Conservation (phyloP, 306 rosid species). For the Chamaecrista fasciculata region DNA sequence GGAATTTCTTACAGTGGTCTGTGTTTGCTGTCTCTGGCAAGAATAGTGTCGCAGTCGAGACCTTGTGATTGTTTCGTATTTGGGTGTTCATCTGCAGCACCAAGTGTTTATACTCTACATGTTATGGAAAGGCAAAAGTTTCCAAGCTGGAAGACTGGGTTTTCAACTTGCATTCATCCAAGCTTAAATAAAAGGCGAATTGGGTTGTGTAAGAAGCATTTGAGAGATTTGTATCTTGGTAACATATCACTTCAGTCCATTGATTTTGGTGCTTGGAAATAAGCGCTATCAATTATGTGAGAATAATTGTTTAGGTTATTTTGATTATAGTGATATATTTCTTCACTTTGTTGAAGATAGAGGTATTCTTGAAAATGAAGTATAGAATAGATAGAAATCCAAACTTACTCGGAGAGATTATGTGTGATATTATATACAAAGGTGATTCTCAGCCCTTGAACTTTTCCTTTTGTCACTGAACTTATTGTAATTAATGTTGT, state of each 20-base stretch:
- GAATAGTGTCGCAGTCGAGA: constrained; percentile 72
- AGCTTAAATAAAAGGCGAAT: constrained; percentile 71
- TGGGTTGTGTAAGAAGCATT: constrained; percentile 77
- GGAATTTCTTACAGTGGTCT: constrained; percentile 77
- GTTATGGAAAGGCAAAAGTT: constrained; percentile 92
- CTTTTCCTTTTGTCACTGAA: constrained; percentile 3
- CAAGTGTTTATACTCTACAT: constrained; percentile 74
- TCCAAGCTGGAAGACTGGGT: constrained; percentile 95
- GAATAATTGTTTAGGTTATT: constrained; percentile 15
- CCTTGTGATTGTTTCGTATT: constrained; percentile 77
- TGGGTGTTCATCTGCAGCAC: constrained; percentile 70
- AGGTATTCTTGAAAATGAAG: constrained; percentile 55
- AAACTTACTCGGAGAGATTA: constrained; percentile 45
- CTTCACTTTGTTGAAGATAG: constrained; percentile 45
- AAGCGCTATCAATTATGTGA: constrained; percentile 29
- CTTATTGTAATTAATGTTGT: constrained; percentile 2
- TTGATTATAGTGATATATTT: constrained; percentile 19
- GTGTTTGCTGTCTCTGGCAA: constrained; percentile 71
- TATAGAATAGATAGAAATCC: constrained; percentile 42
- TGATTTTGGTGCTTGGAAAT: constrained; percentile 82
- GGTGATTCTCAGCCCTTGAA: constrained; percentile 36
- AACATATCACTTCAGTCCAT: constrained; percentile 80
- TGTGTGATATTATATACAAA: constrained; percentile 48
- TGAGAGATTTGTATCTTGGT: constrained; percentile 76
- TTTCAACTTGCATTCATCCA: constrained; percentile 82